These are phyloP conservation scores for Coemansia javaensis DNA, from an alignment of 192 early-diverging fungal species.

Conservation along the genomic window DNA sequence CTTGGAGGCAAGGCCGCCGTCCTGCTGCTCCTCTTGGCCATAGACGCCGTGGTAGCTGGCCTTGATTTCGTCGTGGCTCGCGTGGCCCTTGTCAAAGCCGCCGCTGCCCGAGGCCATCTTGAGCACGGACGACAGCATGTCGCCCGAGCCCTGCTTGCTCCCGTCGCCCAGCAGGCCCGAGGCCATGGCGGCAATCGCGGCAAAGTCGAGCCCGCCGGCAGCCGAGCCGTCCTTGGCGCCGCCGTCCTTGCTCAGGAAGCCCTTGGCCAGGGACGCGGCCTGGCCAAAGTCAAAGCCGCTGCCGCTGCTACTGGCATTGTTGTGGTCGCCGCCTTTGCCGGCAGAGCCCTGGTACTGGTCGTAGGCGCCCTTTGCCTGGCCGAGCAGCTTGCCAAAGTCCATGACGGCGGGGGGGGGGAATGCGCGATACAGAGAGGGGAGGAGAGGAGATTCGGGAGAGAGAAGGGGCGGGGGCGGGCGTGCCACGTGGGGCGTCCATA, in stretches of 20 bases:
- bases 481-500: too few species aligned
- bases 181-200: constrained; percentile 12
- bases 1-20: constrained; percentile 11
- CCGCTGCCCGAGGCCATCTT: constrained; percentile 28
- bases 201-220: constrained; percentile 27
- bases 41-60: constrained; percentile 17
- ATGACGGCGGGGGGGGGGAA: constrained; percentile 2
- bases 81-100: constrained; percentile 37
- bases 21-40: neutral
- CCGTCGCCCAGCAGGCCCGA: constrained; percentile 19
- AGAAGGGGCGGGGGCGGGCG: neutral
- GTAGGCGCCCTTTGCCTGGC: constrained; percentile 19
- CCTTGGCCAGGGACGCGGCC: neutral
- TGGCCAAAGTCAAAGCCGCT: neutral
- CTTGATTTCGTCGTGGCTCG: constrained; percentile 22
- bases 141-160: constrained; percentile 1
- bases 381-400: constrained; percentile 35
- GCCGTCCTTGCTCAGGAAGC: constrained; percentile 5
- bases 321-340: neutral
- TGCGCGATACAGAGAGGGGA: neutral
- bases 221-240: neutral
- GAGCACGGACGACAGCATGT: constrained; percentile 23
- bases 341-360: constrained; percentile 15
- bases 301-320: neutral
- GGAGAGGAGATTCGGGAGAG: neutral